phyloP scores from a whole-genome alignment of 1,139 yeast genomes.

The Waltiozyma sp. region DNA sequence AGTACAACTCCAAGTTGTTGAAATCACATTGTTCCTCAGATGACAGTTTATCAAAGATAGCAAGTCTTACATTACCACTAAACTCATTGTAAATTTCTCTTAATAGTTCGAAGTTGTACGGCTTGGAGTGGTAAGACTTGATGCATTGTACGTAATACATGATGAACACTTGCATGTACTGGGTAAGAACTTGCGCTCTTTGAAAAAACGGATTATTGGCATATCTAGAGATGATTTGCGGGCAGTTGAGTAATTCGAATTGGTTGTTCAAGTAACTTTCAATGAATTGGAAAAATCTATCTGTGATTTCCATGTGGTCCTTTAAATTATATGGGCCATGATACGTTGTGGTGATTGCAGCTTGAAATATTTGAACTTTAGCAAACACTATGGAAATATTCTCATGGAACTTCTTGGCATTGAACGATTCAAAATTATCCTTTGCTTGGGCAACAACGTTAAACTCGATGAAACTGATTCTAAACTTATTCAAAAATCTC shows the following conservation, averaged over 20 bases:
- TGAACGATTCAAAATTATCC: conserved; percentile 2
- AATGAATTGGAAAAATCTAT: conserved; percentile 14
- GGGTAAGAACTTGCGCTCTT: conserved; percentile 12
- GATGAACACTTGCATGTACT: conserved; percentile 14
- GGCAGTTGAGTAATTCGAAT: conserved; percentile 10
- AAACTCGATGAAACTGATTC: conserved; percentile 6
- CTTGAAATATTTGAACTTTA: conserved; percentile 17
- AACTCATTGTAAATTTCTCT: conserved; percentile 11
- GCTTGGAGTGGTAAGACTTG: conserved; percentile 15
- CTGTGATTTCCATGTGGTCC: conserved; percentile 14
- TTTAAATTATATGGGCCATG: conserved; percentile 13
- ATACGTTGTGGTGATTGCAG: conserved; percentile 13
- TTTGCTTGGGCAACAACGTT: background rate
- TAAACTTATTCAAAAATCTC: conserved; percentile 16
- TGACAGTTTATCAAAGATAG: conserved; percentile 9
- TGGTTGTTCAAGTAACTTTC: conserved; percentile 12
- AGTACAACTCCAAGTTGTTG: conserved; percentile 10
- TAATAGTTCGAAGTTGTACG: conserved; percentile 13
- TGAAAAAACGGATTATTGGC: conserved; percentile 8
- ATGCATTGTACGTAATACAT: conserved; percentile 17
- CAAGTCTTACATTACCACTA: conserved; percentile 3
- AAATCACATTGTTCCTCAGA: conserved; percentile 6
- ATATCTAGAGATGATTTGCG: conserved; percentile 6
- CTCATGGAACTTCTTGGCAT: conserved; percentile 8
- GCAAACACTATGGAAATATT: conserved; percentile 16